phyloP scores from a whole-genome alignment of 2,329 filamentous ascomycete species.

The Tothia fuscella region DNA sequence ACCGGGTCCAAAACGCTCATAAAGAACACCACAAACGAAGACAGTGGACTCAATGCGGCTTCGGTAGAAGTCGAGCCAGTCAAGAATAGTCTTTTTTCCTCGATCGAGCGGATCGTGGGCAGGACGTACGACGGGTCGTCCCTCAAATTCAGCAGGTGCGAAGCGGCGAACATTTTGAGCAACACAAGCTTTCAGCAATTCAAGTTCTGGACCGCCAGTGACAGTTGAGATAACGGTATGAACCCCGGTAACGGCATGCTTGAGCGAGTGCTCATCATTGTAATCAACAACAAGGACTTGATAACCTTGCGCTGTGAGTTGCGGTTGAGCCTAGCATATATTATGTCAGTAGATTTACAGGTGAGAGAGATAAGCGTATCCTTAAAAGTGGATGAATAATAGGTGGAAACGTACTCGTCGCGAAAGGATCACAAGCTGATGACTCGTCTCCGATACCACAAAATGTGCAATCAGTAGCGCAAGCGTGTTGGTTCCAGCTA shows the following conservation, averaged over 20 bases:
- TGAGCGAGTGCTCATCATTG: constrained; percentile 42
- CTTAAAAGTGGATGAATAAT: neutral
- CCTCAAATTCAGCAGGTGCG: constrained; percentile 66
- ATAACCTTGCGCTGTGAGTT: constrained; percentile 44
- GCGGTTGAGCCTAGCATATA: constrained; percentile 35
- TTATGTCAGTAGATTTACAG: neutral
- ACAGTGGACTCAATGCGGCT: constrained; percentile 53
- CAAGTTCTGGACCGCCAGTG: constrained; percentile 51
- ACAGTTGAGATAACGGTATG: constrained; percentile 68
- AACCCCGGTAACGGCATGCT: constrained; percentile 56
- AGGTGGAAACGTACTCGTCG: constrained; percentile 39
- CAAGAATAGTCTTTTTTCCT: constrained; percentile 40
- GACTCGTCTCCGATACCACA: constrained; percentile 48
- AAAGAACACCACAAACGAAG: constrained; percentile 64
- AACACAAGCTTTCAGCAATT: constrained; percentile 60
- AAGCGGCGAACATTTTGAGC: constrained; percentile 54
- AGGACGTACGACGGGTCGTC: constrained; percentile 43
- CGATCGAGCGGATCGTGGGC: constrained; percentile 49
- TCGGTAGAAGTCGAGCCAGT: constrained; percentile 43
- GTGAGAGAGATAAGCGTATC: neutral
- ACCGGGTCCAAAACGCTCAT: constrained; percentile 60
- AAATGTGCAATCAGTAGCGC: constrained; percentile 46
- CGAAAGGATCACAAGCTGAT: constrained; percentile 60
- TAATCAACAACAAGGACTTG: constrained; percentile 63
- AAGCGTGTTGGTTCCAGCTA: constrained; percentile 50